Percentiles rank a stretch among this genome's conserved stretches.
phyloP scores from a whole-genome alignment of 192 early-diverging fungal genomes.

The Hyaloraphidium curvatum region DNA sequence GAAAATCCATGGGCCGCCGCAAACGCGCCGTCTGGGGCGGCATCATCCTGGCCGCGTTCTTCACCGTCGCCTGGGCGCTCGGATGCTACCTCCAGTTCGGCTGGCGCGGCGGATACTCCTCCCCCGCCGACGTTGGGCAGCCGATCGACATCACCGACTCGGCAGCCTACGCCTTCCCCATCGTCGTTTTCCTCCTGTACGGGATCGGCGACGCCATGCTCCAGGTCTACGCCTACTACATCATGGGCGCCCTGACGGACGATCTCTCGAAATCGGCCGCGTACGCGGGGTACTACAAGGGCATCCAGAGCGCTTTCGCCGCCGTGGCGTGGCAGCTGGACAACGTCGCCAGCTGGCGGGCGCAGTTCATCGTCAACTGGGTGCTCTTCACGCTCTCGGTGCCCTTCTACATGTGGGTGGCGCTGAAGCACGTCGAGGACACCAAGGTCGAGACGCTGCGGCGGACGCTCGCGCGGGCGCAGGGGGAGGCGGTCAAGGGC shows the following conservation, averaged over 20 bases:
- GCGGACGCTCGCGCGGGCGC: no score
- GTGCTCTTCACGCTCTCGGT: no score
- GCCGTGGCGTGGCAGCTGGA: slow-evolving; percentile 54
- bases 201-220: slow-evolving; percentile 65
- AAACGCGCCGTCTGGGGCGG: slow-evolving; percentile 54
- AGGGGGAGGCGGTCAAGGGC: no score
- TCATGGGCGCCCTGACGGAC: slow-evolving; percentile 70
- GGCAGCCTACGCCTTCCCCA: slow-evolving; percentile 27
- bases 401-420: no score
- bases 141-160: slow-evolving; percentile 26
- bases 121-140: slow-evolving; percentile 10
- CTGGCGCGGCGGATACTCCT: slow-evolving; percentile 6
- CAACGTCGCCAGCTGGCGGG: no score
- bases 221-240: slow-evolving; percentile 67
- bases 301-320: slow-evolving; percentile 59
- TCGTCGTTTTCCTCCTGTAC: slow-evolving; percentile 55
- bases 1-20: slow-evolving; percentile 24
- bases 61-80: slow-evolving; percentile 35
- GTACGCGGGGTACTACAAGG: slow-evolving; percentile 72
- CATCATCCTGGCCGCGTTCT: no score
- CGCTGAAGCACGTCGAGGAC: no score
- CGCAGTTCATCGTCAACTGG: no score
- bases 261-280: slow-evolving; percentile 31
- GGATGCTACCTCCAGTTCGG: slow-evolving; percentile 18
- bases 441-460: no score